phyloP scores from a whole-genome alignment of 2,329 filamentous ascomycete species.

The Sclerotinia borealis region DNA sequence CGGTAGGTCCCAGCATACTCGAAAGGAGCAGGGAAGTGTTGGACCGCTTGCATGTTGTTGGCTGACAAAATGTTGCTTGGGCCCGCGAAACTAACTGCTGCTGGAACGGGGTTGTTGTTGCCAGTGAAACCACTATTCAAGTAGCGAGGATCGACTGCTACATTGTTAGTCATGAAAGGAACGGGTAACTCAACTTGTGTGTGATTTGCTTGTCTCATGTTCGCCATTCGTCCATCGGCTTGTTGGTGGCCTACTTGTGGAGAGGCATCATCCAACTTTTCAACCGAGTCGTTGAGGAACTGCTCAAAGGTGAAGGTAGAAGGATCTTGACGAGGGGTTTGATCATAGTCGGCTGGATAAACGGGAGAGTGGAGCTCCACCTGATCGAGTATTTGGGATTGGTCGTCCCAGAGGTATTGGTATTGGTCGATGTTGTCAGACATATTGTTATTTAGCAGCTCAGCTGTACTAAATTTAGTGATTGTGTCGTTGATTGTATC shows the following conservation, averaged over 20 bases:
- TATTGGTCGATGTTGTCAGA: background rate
- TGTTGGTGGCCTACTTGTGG: too few species aligned
- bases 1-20: constrained; percentile 5
- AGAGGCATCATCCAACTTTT: background rate
- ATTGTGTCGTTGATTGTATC: background rate
- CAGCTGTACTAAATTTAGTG: constrained; percentile 14
- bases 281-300: background rate
- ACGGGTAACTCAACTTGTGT: background rate
- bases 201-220: background rate
- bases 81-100: background rate
- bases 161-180: background rate
- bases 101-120: background rate
- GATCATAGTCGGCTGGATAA: background rate
- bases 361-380: background rate
- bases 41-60: background rate
- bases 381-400: background rate
- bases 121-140: background rate
- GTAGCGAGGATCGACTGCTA: background rate
- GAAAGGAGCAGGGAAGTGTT: background rate
- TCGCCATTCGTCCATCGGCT: background rate
- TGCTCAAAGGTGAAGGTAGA: background rate
- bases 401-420: background rate
- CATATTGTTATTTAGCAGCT: constrained; percentile 14
- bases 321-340: background rate
- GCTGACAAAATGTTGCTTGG: background rate